Conservation (phyloP, 2,329 filamentous ascomycete species). For the Clarireedia hainanense region DNA sequence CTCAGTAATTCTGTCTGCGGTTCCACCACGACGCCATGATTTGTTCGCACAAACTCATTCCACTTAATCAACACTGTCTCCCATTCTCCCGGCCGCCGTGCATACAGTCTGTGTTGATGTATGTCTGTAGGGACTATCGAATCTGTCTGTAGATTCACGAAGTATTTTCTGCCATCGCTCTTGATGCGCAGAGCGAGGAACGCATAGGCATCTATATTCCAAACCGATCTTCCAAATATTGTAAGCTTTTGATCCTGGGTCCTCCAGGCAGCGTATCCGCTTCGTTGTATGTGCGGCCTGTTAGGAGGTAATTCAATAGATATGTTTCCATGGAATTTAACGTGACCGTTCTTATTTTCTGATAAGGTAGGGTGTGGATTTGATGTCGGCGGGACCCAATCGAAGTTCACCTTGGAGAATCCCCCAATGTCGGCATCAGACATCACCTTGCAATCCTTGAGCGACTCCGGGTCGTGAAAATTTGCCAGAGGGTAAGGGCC, state of each 20-base stretch:
- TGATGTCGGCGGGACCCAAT: conserved; percentile 32
- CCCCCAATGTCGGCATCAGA: conserved; percentile 82
- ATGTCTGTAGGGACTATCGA: conserved; percentile 90
- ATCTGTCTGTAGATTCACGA: conserved; percentile 93
- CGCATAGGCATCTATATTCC: conserved; percentile 83
- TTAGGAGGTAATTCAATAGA: conserved; percentile 75
- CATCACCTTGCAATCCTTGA: conserved; percentile 64
- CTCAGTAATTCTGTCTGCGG: conserved; percentile 85
- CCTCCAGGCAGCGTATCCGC: conserved; percentile 85
- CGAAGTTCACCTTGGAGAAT: conserved; percentile 66
- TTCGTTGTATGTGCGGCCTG: conserved; percentile 64
- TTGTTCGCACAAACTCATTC: conserved; percentile 90
- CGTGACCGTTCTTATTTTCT: conserved; percentile 46
- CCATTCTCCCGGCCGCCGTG: conserved; percentile 75
- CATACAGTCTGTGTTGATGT: conserved; percentile 85
- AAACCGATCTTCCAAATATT: conserved; percentile 77
- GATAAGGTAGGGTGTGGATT: conserved; percentile 18
- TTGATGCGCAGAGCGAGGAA: conserved; percentile 85
- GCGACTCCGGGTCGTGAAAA: conserved; percentile 46
- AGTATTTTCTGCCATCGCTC: conserved; percentile 85
- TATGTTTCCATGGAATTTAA: conserved; percentile 80
- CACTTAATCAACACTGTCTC: conserved; percentile 90
- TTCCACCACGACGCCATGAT: conserved; percentile 84
- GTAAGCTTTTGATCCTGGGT: conserved; percentile 70
- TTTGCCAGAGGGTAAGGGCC: conserved; percentile 56